A percentile compares a stretch with the other conserved stretches of the same genome.
phyloP scores from a whole-genome alignment of 495 filamentous ascomycete species.

The Tuber indicum region DNA sequence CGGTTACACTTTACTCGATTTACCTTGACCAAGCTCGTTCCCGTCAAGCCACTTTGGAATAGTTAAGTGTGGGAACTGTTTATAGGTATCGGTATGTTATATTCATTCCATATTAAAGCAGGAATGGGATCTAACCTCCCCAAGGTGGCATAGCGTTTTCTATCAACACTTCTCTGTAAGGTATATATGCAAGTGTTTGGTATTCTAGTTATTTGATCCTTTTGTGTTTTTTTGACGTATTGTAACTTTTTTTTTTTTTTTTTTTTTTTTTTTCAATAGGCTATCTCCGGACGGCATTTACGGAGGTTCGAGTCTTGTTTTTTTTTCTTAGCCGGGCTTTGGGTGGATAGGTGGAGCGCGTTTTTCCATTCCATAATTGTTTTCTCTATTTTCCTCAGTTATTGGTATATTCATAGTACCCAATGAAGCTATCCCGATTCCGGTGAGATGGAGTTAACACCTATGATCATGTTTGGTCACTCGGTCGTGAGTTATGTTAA shows the following conservation, averaged over 20 bases:
- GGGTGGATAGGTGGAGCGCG: not conserved
- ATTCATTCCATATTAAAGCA: not conserved
- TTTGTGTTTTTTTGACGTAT: not conserved
- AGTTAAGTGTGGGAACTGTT: not conserved
- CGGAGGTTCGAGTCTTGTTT: not conserved
- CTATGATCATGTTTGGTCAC: not conserved
- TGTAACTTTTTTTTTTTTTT: not conserved
- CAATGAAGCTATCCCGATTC: not conserved
- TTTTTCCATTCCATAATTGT: not conserved
- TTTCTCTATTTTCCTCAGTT: not conserved
- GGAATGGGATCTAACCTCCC: not conserved
- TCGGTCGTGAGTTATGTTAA: not conserved
- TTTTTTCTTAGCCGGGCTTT: not conserved
- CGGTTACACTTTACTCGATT: not conserved
- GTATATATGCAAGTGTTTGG: not conserved
- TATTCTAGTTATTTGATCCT: not conserved
- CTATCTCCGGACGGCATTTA: not conserved
- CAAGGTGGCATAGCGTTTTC: not conserved
- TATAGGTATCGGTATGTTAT: not conserved
- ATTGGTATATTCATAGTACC: not conserved
- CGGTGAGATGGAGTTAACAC: not conserved
- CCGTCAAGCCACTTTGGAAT: not conserved
- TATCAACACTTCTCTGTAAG: not conserved
- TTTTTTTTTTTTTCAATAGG: not conserved
- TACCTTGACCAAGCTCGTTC: not conserved